Base-by-base conservation (phyloP, 768 basidiomycete species). In the Cubamyces lactineus region DNA sequence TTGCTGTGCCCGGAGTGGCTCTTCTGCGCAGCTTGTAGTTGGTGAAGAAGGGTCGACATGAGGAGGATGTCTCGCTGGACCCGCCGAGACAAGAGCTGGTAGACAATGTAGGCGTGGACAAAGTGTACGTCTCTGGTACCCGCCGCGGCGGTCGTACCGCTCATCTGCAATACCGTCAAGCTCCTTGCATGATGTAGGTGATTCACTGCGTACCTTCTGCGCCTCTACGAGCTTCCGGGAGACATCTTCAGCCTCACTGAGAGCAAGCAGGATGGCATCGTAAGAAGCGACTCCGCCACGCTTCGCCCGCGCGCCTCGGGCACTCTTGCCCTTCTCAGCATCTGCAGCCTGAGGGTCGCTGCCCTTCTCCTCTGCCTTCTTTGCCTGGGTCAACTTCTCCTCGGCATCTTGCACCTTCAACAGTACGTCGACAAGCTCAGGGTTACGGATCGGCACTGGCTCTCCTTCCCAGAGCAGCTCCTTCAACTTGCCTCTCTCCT, bases 211-310 rank as follows among this genome's bases (percentile, higher is more conserved):
- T 59, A 91, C 93, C 82, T 94, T 87, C 60, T 96, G 91, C n/a
- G 86, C 84, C 70, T 96, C 95, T 26, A 85, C 78, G 24, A 96
- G 78, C 71, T 89, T 90, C 57, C 88, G 81, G 2, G 92, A 86
- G 0, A 94, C 86, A 5, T 87, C 88, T 71, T 96, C 95, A 2
- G 94, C 95, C 57, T 98, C 96, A 58, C 92, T 93, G 62, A 97
- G 73, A 1, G 93, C 88, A 23, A 86, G 82, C 26, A 98, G 81
- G 59, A 95, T 85, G 19, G 86, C 86, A 76, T 97, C 95, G 68
- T 92, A 98, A 0, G 91, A 89, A 17, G 90, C 91, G 61, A 97
- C 90, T 40, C 87, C 84, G 41, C 87, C 84, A 60, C 84, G 86
- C 73, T 91, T 91, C 5, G 88, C 86, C 57, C 77, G 74, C 23